Evolutionary conservation across 345 rosid species (phyloP), one percentile per base, ranked within the genome.

Genomic region (Lepidium africanum): DNA sequence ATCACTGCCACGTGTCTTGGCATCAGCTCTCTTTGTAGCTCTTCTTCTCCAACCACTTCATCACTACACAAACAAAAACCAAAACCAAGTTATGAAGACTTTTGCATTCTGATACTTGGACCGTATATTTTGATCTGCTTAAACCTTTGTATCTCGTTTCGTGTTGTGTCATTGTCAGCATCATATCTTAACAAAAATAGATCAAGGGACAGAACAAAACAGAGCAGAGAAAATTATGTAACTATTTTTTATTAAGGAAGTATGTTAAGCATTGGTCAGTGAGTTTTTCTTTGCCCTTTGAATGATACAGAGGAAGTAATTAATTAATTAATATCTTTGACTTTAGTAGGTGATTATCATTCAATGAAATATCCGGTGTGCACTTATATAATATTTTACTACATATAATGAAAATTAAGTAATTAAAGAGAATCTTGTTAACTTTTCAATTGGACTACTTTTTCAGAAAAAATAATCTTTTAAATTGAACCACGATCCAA

Each of bases 1-100:
- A 90, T 86, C 42, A 86, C 81, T 47, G 97, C 92, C 65, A 90
- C 95, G 65, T 90, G 95, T 60, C 70, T 78, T 21, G 92, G 95
- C 84, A 90, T 73, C 47, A 66, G 45, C 46, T 87, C 85, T 35
- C 73, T 49, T 4, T 9, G 87, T 41, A 72, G 50, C 70, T 50
- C 68, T 53, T 33, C 72, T 10, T 39, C 53, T 10, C 55, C 27
- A 3, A 13, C 40, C 11, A 30, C 45, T 10, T 19, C 9, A 13
- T 38, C 56, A 64, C 69, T 48, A 19, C 40, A 62, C 5, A 62
- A 46, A 35, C 7, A 63, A 5, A 63, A 62, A 33, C 9, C 19
- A 63, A 13, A 30, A 12, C 9, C 2, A 59, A 7, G 39, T 13
- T 40, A 59, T 23, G 37, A 54, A 9, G 25, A 35, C 6, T 54